These are phyloP conservation scores for Citrus hindsii DNA, from an alignment of 345 rosid genomes.

Conservation along the genomic window DNA sequence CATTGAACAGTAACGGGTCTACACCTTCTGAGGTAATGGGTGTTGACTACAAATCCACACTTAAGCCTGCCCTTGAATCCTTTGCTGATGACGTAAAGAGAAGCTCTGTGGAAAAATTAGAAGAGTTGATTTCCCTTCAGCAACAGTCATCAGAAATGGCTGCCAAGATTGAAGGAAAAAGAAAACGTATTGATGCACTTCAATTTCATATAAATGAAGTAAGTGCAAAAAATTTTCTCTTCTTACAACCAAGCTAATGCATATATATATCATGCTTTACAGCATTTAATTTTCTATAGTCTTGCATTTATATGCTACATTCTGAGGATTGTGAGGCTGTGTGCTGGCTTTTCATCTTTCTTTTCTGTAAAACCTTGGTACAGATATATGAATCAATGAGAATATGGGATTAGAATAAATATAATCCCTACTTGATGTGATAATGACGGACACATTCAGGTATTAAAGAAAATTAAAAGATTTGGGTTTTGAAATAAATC, in stretches of 20 bases:
- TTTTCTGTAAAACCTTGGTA: background rate
- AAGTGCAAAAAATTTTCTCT: conserved; percentile 13
- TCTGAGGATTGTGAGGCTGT: background rate
- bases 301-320: background rate
- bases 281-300: background rate
- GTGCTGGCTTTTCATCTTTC: background rate
- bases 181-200: conserved; percentile 26
- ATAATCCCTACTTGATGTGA: background rate
- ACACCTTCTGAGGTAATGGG: conserved; percentile 73
- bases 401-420: background rate
- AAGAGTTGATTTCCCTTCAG: conserved; percentile 52
- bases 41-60: conserved; percentile 57
- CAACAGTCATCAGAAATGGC: conserved; percentile 52
- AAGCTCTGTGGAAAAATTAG: conserved; percentile 48
- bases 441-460: background rate
- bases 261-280: background rate
- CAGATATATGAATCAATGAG: background rate
- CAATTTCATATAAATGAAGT: conserved; percentile 58
- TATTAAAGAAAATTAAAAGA: background rate
- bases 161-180: conserved; percentile 48
- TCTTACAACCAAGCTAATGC: background rate
- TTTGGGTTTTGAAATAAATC: background rate
- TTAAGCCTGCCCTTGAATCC: conserved; percentile 61
- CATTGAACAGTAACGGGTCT: conserved; percentile 52
- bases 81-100: conserved; percentile 45